These are phyloP conservation scores for Gynandropsis gynandra DNA, from an alignment of 345 rosid genomes.

Conservation along the genomic window DNA sequence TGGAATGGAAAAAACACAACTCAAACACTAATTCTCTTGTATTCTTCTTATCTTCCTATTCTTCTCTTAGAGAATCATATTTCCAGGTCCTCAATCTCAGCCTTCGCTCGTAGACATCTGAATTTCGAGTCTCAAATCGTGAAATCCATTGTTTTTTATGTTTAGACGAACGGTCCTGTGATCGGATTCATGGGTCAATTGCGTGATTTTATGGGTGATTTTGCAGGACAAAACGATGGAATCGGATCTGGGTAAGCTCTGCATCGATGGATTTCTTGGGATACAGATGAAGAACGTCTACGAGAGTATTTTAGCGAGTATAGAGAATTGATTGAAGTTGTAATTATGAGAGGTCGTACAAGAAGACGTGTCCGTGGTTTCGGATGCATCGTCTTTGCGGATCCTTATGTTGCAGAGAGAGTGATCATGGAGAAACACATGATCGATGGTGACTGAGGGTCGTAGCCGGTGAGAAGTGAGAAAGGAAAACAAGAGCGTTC, in stretches of 20 bases:
- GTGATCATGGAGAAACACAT: constrained; percentile 90
- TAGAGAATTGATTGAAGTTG: constrained; percentile 87
- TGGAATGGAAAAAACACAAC: too few species aligned
- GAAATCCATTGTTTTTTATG: constrained; percentile 5
- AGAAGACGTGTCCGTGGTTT: constrained; percentile 97
- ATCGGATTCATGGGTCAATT: constrained; percentile 32
- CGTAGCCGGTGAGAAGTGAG: too few species aligned
- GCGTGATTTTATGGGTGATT: constrained; percentile 27
- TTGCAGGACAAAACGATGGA: constrained; percentile 67
- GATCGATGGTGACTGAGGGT: constrained; percentile 87
- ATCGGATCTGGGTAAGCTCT: constrained; percentile 97
- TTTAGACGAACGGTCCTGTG: constrained; percentile 16
- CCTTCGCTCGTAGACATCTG: constrained; percentile 13
- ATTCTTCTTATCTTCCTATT: too few species aligned
- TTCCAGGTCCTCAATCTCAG: too few species aligned
- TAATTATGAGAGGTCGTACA: constrained; percentile 94
- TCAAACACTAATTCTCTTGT: too few species aligned
- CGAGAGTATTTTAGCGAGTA: constrained; percentile 75
- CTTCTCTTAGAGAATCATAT: too few species aligned
- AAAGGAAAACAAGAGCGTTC: too few species aligned
- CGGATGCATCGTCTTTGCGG: constrained; percentile 82
- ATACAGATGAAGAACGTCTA: constrained; percentile 86
- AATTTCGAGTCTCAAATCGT: constrained; percentile 18
- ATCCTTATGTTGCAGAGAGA: constrained; percentile 87
- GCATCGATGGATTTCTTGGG: constrained; percentile 99